Evolutionary conservation across 2,329 filamentous ascomycete genomes (phyloP), one percentile per base, ranked within the genome.

Genomic region (Monilinia vaccinii-corymbosi): DNA sequence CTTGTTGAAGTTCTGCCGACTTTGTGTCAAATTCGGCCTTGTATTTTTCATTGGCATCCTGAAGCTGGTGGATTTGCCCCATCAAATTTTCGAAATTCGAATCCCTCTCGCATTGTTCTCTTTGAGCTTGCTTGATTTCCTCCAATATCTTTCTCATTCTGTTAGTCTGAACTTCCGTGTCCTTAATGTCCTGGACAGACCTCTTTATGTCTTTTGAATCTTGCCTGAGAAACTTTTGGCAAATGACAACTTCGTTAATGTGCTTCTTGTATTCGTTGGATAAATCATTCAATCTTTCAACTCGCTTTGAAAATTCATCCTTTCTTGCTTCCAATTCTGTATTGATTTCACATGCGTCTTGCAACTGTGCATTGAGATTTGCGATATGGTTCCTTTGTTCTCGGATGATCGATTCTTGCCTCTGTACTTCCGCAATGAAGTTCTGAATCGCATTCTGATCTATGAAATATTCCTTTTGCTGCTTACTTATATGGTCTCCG

Each of bases 211-310:
- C 13, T 59, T 53, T 25, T 44, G 45, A 21, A 64, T 62, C 18
- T 52, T 28, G 11, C 18, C n/a, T 58, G 34, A 61, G 60, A 55
- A 47, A 38, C 38, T 68, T 68, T 42, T 70, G 68, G 25, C 64
- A 42, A 5, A 46, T 55, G 4, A 68, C 67, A 25, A 73, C 53
- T 25, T 75, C 70, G 53, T 70, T 69, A 34, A 75, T 69, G n/a
- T 73, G 71, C 1, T 67, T 58, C 5, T 62, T 62, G 36, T 76
- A 71, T 13, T 62, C 64, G 6, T 38, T 40, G 49, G 69, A 70
- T 18, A 67, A 65, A 10, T 65, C 36, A 8, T 61, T 61, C 10
- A 71, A 53, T n/a, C 56, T 66, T 14, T 69, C 60, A 16, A 73
- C 46, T 40, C 66, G 64, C 28, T 62, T 42, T 5, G 38, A 68